Conservation (phyloP, 306 rosid species). For the Vigna trinervia region DNA sequence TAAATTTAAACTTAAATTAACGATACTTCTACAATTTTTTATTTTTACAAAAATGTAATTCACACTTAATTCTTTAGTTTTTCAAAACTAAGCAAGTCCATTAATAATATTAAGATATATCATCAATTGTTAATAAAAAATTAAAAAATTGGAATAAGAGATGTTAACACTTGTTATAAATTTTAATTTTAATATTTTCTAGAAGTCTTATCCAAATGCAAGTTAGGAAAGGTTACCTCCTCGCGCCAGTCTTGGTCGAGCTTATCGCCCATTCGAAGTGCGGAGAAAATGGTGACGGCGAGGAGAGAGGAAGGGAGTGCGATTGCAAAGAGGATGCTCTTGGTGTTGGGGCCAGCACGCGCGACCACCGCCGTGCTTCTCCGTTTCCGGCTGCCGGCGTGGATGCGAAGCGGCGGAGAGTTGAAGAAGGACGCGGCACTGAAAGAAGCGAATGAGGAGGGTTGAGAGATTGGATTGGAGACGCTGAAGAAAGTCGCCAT, state of each 20-base stretch:
- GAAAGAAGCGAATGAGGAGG: constrained; percentile 38
- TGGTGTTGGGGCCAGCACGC: constrained; percentile 71
- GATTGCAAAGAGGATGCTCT: constrained; percentile 64
- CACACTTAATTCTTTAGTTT: no score
- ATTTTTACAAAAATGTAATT: no score
- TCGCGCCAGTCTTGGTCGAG: constrained; percentile 76
- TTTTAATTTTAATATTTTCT: no score
- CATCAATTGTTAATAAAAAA: no score
- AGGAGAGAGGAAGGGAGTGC: constrained; percentile 73
- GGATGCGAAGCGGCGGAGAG: constrained; percentile 37
- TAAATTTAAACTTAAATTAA: no score
- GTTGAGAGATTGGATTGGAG: constrained; percentile 46
- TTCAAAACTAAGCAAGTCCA: no score
- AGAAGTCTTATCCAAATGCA: no score
- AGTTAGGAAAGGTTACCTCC: constrained; percentile 60
- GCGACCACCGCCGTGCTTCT: constrained; percentile 53
- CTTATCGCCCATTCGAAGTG: constrained; percentile 64
- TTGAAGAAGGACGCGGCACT: constrained; percentile 31
- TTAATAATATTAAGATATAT: no score
- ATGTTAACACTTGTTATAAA: no score
- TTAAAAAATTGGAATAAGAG: no score
- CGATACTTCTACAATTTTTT: no score
- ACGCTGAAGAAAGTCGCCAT: constrained; percentile 64
- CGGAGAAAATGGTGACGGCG: constrained; percentile 63
- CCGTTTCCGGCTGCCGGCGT: constrained; percentile 27